These are phyloP conservation scores for Camellia oleifera DNA, from an alignment of 179 eudicot species.

Conservation along the genomic window DNA sequence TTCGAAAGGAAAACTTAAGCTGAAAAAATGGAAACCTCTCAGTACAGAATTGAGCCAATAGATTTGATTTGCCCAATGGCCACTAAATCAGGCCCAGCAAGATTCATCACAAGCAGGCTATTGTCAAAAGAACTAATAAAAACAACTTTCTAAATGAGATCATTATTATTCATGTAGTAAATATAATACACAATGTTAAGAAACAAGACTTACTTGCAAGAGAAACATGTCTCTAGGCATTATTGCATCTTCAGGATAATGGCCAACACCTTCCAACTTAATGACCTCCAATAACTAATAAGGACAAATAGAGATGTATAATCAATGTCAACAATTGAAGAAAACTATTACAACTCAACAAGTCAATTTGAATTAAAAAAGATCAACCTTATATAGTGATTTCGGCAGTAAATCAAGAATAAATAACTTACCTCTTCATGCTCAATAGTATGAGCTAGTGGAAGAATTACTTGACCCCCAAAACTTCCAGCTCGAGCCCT, in stretches of 20 bases:
- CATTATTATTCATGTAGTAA: not conserved
- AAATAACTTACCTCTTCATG: slow-evolving; percentile 72
- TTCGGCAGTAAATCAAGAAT: not conserved
- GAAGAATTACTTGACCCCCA: slow-evolving; percentile 90
- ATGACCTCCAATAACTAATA: slow-evolving; percentile 88
- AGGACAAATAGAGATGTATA: slow-evolving; percentile 9
- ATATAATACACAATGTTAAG: not conserved
- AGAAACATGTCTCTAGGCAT: slow-evolving; percentile 87
- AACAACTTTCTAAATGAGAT: no score
- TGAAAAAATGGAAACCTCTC: no score
- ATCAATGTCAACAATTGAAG: not conserved
- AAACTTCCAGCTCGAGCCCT: slow-evolving; percentile 71
- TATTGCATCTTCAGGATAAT: slow-evolving; percentile 78
- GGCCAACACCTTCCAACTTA: slow-evolving; percentile 78
- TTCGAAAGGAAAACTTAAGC: not conserved
- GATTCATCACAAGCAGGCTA: not conserved
- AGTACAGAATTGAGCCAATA: no score
- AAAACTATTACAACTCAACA: not conserved
- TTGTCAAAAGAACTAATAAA: not conserved
- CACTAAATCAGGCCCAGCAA: no score
- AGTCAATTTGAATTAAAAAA: not conserved
- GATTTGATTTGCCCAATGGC: no score
- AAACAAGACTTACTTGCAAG: slow-evolving; percentile 62
- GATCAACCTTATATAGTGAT: not conserved
- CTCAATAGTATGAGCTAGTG: slow-evolving; percentile 92